phyloP scores from a whole-genome alignment of 345 rosid genomes.

The Brassica napus region Da-Ae NC_063447.1:48097001-48097500 shows the following conservation, averaged over 20 bases:
- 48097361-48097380: not conserved
- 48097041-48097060: conserved; percentile 15
- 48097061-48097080: conserved; percentile 18
- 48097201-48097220: conserved; percentile 40
- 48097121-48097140: conserved; percentile 29
- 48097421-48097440: not conserved
- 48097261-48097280: conserved; percentile 33
- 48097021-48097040: not conserved
- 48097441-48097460: no score
- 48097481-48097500: no score
- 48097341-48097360: not conserved
- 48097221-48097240: conserved; percentile 39
- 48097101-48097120: conserved; percentile 31
- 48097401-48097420: not conserved
- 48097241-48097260: conserved; percentile 30
- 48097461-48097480: no score
- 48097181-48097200: conserved; percentile 3
- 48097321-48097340: not conserved
- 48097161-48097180: conserved; percentile 26
- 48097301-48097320: not conserved
- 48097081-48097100: conserved; percentile 33
- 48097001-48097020: conserved; percentile 47
- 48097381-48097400: not conserved
- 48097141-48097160: conserved; percentile 36
- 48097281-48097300: not conserved